A percentile compares a stretch with the other conserved stretches of the same genome.
Evolutionary conservation across 768 basidiomycete species (phyloP).

Genomic region (Rhizopogon sp.): DNA sequence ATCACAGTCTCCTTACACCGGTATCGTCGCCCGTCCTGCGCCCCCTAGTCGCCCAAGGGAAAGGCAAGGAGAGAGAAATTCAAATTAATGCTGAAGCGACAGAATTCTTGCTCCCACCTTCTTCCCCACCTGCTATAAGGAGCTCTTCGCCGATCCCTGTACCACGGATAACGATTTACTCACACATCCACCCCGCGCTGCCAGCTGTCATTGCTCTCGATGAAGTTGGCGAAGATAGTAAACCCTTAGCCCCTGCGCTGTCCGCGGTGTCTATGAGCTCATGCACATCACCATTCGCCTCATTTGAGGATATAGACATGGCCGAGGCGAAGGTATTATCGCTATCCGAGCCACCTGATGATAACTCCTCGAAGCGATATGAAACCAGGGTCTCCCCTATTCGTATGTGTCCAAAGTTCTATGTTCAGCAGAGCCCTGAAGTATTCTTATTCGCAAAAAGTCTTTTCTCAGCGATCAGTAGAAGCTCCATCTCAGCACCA

Average conservation of each 20-base stretch:
- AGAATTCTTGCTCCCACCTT: not conserved
- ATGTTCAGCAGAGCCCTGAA: not conserved
- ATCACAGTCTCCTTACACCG: slow-evolving; percentile 18
- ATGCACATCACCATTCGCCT: slow-evolving; percentile 13
- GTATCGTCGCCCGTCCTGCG: slow-evolving; percentile 15
- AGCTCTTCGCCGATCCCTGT: not conserved
- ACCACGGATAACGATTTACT: no score
- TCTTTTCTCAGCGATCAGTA: not conserved
- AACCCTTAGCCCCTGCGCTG: not conserved
- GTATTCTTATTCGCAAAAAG: no score
- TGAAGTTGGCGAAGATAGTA: not conserved
- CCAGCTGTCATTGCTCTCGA: no score
- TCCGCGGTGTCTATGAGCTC: not conserved
- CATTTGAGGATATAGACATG: slow-evolving; percentile 2
- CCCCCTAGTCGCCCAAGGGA: not conserved
- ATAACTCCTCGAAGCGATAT: not conserved
- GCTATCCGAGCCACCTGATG: not conserved
- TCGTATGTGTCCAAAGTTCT: not conserved
- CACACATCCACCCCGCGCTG: not conserved
- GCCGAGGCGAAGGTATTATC: not conserved
- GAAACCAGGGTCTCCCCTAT: not conserved
- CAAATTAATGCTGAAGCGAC: not conserved
- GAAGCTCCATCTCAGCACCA: not conserved
- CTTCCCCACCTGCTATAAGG: not conserved
- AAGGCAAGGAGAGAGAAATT: slow-evolving; percentile 4